Base-by-base conservation (phyloP, 306 rosid species). In the Cucumis cinereus region DNA sequence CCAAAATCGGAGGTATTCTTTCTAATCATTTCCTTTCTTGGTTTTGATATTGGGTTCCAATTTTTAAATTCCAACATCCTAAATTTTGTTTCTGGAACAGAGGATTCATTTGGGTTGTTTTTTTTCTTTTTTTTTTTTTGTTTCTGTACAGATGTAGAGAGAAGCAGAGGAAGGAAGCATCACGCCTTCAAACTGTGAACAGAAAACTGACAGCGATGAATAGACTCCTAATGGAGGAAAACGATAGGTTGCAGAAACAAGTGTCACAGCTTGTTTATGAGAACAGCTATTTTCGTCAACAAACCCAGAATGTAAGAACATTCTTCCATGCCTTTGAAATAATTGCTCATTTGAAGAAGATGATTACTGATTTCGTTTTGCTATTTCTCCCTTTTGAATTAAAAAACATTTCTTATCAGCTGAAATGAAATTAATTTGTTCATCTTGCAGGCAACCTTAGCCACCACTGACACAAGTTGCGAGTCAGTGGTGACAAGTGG, bases 181-280 rank as follows among this genome's bases (percentile, higher is more conserved):
- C 96, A n/a, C 86, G 99, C 36, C 85, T 94, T 69, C 97, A 94
- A 84, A 90, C 86, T 2, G 99, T 94, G 77, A 94, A 94, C 80
- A 84, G 96, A 78, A 94, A 94, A 85, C 90, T 94, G 78, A 89
- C 99, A 55, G 97, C 99, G 13, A 94, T 94, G 99, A 94, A 94
- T 72, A 92, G 89, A 67, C 87, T 94, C 33, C 77, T 94, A 75
- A 94, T 94, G 99, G 99, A 94, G 88, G 99, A 94, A 84, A 94
- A 94, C 77, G 99, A 94, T 77, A 84, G 99, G 82, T 72, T 94
- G 90, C 99, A 94, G 83, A 94, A 94, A 80, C 99, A 94, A 77
- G 99, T 94, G 59, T 94, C 99, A 15, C 97, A 94, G 28, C 87
- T 94, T 58, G 99, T 94, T 10, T 94, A 90, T 28, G 97, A 92